Evolutionary conservation across 257 asterid genomes (phyloP), one percentile per base, ranked within the genome.

Genomic region (Eustoma russellianum): DNA sequence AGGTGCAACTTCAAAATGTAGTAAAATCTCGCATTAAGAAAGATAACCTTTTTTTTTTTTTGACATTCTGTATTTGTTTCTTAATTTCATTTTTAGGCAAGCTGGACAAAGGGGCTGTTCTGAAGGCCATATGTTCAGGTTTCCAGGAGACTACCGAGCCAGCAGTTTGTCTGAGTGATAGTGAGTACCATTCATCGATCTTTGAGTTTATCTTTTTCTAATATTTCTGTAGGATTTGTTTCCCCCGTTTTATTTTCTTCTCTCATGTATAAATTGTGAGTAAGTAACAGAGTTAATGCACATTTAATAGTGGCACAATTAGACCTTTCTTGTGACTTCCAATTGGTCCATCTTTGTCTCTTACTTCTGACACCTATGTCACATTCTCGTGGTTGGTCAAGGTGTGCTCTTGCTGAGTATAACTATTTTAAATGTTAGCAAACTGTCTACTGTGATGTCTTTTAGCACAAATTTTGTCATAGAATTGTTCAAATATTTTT

Each of bases 71-170:
- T 16, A 56, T 33, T 59, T 46, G 7, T 24, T 44, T 28, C 41
- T 58, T 57, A 17, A 16, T 40, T 17, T 47, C 38, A 41, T 45
- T 38, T 69, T 55, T 43, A 80, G 84, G 88, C 59, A 80, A 80
- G 65, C 72, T 80, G 69, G 84, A 72, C 69, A 80, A 60, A 64
- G 84, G 78, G 57, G 82, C 88, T 60, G 88, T 80, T 53, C 78
- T 80, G 53, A 80, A 77, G 74, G 88, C 82, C 57, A 60, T 79
- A 57, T 79, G 93, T 65, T 72, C 85, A 30, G 88, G 88, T 49
- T 81, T 81, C 55, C 77, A 77, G 67, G 88, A 81, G 76, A 68
- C 85, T 13, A 77, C 89, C 5, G 89, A 81, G 60, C 89, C 89
- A 53, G 80, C 72, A 52, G 71, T 81, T 73, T 81, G 89, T 66